phyloP scores from a whole-genome alignment of 2,329 filamentous ascomycete genomes.

The Lecanicillium sp. region DNA sequence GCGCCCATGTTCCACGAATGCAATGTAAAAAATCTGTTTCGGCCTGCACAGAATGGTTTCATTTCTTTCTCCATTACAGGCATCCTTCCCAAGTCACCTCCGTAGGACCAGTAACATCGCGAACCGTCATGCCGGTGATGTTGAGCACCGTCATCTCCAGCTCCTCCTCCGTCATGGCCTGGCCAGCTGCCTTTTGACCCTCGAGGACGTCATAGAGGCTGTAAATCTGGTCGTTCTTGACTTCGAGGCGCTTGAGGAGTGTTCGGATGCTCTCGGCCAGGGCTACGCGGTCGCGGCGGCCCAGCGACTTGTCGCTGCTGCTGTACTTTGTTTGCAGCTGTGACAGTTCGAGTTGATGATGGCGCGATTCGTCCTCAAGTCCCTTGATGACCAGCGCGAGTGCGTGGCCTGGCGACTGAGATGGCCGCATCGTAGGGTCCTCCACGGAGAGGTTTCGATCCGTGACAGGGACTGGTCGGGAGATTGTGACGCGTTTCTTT shows the following conservation, averaged over 20 bases:
- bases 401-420: constrained; percentile 62
- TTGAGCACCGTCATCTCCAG: constrained; percentile 57
- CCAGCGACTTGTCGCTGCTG: constrained; percentile 57
- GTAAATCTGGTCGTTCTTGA: constrained; percentile 75
- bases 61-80: no score
- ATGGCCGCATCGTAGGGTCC: constrained; percentile 54
- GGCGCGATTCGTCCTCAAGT: constrained; percentile 69
- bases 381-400: constrained; percentile 79
- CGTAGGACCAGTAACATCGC: constrained; percentile 29
- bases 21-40: no score
- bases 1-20: no score
- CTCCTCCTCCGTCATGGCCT: constrained; percentile 54
- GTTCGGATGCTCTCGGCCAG: constrained; percentile 54
- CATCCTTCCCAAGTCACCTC: constrained; percentile 35
- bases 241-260: constrained; percentile 57
- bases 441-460: constrained; percentile 45
- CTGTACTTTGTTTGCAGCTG: constrained; percentile 56
- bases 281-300: constrained; percentile 54
- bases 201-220: constrained; percentile 77
- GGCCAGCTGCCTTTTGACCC: constrained; percentile 61
- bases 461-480: constrained; percentile 59
- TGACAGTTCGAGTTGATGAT: constrained; percentile 64
- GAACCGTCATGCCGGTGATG: constrained; percentile 39
- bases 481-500: constrained; percentile 54
- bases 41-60: no score